Percentiles rank a stretch among this genome's conserved stretches.
phyloP scores from a whole-genome alignment of 257 asterid species.

The Lycium barbarum region DNA sequence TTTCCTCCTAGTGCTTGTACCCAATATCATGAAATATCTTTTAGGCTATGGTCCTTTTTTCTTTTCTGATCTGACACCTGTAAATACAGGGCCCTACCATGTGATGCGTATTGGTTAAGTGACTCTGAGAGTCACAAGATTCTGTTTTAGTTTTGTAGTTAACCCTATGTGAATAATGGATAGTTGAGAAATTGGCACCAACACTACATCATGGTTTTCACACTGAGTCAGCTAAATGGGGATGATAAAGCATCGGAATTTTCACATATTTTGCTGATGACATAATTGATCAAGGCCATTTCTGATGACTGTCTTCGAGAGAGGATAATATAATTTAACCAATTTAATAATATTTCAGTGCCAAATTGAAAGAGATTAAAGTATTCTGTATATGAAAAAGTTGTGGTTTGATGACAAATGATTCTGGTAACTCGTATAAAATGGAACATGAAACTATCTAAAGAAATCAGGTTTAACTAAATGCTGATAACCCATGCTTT shows the following conservation, averaged over 20 bases:
- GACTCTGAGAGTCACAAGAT: background rate
- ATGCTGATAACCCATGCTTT: background rate
- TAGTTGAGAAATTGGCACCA: background rate
- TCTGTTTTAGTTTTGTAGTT: background rate
- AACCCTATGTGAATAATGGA: background rate
- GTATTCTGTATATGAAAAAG: background rate
- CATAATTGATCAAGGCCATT: background rate
- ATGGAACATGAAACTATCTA: background rate
- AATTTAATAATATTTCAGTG: background rate
- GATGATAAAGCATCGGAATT: background rate
- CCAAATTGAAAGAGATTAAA: background rate
- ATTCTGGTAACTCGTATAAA: slow-evolving; percentile 1
- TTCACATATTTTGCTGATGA: background rate
- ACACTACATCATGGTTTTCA: background rate
- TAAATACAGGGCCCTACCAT: background rate
- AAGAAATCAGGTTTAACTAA: background rate
- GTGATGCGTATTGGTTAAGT: background rate
- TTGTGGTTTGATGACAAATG: background rate
- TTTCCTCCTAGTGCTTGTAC: background rate
- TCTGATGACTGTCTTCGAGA: background rate
- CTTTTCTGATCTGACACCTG: background rate
- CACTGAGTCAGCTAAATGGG: background rate
- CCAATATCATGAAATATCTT: background rate
- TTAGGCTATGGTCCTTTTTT: background rate
- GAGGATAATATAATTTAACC: background rate